Evolutionary conservation across 2,329 filamentous ascomycete species (phyloP).

Genomic region (Calonectria crousiana): DNA sequence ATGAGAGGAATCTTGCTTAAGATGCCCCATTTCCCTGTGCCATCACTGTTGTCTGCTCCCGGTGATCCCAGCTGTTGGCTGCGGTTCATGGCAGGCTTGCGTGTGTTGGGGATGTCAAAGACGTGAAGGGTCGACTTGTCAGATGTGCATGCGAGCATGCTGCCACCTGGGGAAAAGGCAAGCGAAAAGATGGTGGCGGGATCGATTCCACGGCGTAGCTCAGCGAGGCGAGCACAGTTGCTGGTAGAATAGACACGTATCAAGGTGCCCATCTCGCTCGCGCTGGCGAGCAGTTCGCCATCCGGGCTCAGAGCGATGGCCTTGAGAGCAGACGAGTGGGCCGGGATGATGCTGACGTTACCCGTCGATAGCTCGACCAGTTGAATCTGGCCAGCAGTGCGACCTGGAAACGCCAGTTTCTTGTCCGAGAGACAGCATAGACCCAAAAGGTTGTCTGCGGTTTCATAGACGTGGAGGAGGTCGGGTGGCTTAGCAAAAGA

Average conservation of each 20-base stretch:
- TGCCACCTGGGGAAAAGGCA: conserved; percentile 85
- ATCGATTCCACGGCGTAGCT: conserved; percentile 90
- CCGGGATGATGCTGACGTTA: conserved; percentile 93
- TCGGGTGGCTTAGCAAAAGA: conserved; percentile 79
- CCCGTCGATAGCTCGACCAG: conserved; percentile 82
- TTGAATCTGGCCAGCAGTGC: conserved; percentile 89
- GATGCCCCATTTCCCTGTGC: conserved; percentile 85
- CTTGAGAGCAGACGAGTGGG: conserved; percentile 83
- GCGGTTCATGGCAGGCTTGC: conserved; percentile 51
- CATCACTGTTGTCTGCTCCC: conserved; percentile 59
- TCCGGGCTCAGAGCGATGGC: conserved; percentile 85
- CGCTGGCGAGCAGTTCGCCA: conserved; percentile 86
- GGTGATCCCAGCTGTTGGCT: conserved; percentile 45
- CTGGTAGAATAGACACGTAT: conserved; percentile 86
- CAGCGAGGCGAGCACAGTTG: conserved; percentile 83
- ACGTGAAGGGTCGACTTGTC: conserved; percentile 97
- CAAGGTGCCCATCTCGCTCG: conserved; percentile 91
- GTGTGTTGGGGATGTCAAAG: conserved; percentile 81
- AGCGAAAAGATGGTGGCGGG: conserved; percentile 89
- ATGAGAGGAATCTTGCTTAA: conserved; percentile 86
- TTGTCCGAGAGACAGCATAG: conserved; percentile 82
- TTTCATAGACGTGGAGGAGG: conserved; percentile 83
- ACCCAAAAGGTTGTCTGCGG: conserved; percentile 84
- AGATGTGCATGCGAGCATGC: conserved; percentile 88
- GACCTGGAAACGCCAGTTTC: conserved; percentile 86